Evolutionary conservation across 2,329 filamentous ascomycete genomes (phyloP), one percentile per base, ranked within the genome.

Genomic region (Exophiala spinifera): DNA sequence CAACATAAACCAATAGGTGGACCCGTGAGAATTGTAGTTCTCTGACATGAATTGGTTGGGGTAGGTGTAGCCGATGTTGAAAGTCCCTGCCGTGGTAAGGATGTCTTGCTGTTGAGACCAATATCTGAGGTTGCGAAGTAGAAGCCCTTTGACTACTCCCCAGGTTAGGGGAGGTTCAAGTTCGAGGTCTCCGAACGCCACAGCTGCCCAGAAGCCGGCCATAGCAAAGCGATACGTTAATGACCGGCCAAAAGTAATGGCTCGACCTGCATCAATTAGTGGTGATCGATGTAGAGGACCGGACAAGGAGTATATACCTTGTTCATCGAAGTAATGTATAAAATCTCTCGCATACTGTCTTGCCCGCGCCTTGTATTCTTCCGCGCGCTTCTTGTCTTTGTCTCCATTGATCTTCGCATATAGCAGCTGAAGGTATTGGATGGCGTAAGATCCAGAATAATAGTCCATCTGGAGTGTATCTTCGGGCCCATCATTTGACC

Each of bases 401-500:
- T 86, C 79, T 1, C 78, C 84, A 1, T 85, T 86, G 1, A 91
- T 71, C 60, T 88, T 88, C 28, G 86, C 81, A 61, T 91, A 92
- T 0, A 91, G 74, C 0, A 92, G 79, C 67, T 92, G 88, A 3
- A 91, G 73, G 63, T 89, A 88, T 62, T 91, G 88, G 53, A 91
- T 92, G 1, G 88, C 88, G 66, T 91, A 91, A 54, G 85, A 88
- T 8, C 87, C 88, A 0, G 86, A 90, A 70, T 91, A 92, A 66
- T 91, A 91, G 68, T 91, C 88, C 84, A 91, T 90, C 70, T 91
- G 88, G 54, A 88, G 86, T 53, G 91, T 88, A 13, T 84, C 84
- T 64, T 86, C 84, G 0, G 88, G 88, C 0, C 88, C 88, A 66
- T 92, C 88, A 63, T 91, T 89, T 2, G 85, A 89, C 88, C 88